Evolutionary conservation across 2,329 filamentous ascomycete genomes (phyloP).

Genomic region (Gaeumannomyces sp.): DNA sequence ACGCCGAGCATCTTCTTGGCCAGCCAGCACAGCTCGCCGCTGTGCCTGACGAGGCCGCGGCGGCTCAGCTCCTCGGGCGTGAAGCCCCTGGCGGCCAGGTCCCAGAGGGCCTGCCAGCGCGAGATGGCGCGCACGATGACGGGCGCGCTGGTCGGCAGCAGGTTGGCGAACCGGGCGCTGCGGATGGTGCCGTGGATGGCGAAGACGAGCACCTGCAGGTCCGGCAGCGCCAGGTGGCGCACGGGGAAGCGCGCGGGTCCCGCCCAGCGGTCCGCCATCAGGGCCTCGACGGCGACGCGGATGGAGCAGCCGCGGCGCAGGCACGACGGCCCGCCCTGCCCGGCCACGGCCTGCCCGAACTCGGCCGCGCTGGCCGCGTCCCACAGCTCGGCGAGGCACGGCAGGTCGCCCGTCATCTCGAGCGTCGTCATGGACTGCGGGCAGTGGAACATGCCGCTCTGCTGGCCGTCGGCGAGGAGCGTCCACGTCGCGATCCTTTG

Average conservation of each 20-base stretch:
- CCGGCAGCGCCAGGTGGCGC: background rate
- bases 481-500: slow-evolving; percentile 22
- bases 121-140: slow-evolving; percentile 6
- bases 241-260: slow-evolving; percentile 2
- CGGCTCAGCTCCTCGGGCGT: slow-evolving; percentile 9
- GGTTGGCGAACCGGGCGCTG: slow-evolving; percentile 7
- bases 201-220: slow-evolving; percentile 8
- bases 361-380: slow-evolving; percentile 17
- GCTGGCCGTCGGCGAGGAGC: slow-evolving; percentile 22
- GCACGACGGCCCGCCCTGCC: background rate
- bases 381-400: slow-evolving; percentile 21
- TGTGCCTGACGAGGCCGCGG: slow-evolving; percentile 6
- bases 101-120: slow-evolving; percentile 10
- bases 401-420: slow-evolving; percentile 22
- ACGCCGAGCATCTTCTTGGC: slow-evolving; percentile 7
- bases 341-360: slow-evolving; percentile 12
- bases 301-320: slow-evolving; percentile 2
- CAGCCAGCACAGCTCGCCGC: slow-evolving; percentile 9
- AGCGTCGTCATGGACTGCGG: slow-evolving; percentile 17
- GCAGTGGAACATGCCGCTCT: slow-evolving; percentile 20
- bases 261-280: slow-evolving; percentile 2
- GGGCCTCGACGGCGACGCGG: slow-evolving; percentile 3
- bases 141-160: slow-evolving; percentile 6
- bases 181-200: slow-evolving; percentile 8
- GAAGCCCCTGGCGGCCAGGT: background rate